Evolutionary conservation across 768 basidiomycete species (phyloP).

Genomic region (Tylopilus vinaceipallidus): DNA sequence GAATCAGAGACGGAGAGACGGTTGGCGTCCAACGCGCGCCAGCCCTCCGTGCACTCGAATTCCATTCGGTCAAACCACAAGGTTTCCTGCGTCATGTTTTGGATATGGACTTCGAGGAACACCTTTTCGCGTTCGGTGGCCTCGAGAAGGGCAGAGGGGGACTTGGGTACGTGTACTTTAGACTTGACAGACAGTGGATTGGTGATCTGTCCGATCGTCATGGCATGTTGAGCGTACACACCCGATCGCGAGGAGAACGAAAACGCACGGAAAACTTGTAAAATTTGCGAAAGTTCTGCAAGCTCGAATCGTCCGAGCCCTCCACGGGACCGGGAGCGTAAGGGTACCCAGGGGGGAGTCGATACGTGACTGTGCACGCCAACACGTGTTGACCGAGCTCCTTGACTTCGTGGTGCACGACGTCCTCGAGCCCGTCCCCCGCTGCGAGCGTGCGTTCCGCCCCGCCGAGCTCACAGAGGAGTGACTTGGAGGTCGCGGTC

Average conservation of each 20-base stretch:
- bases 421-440: slow-evolving; percentile 61
- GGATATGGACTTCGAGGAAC: slow-evolving; percentile 90
- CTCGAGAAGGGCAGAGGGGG: slow-evolving; percentile 69
- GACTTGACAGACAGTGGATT: slow-evolving; percentile 95
- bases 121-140: slow-evolving; percentile 71
- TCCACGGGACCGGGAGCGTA: slow-evolving; percentile 46
- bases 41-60: slow-evolving; percentile 70
- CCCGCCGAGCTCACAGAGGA: slow-evolving; percentile 64
- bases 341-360: slow-evolving; percentile 59
- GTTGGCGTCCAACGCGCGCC: slow-evolving; percentile 60
- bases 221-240: neutral
- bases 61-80: slow-evolving; percentile 81
- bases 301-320: slow-evolving; percentile 49
- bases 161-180: slow-evolving; percentile 77
- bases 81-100: slow-evolving; percentile 77
- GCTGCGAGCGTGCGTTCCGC: slow-evolving; percentile 44
- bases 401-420: slow-evolving; percentile 88
- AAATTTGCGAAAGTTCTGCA: slow-evolving; percentile 82
- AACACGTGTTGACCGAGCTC: slow-evolving; percentile 91
- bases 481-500: slow-evolving; percentile 63
- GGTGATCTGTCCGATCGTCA: slow-evolving; percentile 57
- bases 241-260: neutral
- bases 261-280: slow-evolving; percentile 84
- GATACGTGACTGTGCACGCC: slow-evolving; percentile 81
- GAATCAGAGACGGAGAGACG: slow-evolving; percentile 16